These are phyloP conservation scores for Penicillium sp. DNA, from an alignment of 2,329 filamentous ascomycete genomes.

Conservation along the genomic window DNA sequence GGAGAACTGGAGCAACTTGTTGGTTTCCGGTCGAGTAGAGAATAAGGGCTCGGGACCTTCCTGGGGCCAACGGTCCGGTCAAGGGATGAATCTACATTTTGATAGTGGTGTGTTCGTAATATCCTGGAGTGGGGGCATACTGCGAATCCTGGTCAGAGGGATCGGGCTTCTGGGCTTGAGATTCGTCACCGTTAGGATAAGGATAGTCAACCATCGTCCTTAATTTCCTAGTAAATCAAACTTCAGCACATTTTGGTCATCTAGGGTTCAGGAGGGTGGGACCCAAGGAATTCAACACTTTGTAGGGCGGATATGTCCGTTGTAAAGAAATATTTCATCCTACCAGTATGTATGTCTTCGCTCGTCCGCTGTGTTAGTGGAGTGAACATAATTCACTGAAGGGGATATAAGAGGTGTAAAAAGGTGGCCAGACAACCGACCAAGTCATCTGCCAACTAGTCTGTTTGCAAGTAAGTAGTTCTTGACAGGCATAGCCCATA, in stretches of 20 bases:
- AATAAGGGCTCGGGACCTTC: background rate
- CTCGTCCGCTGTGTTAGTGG: background rate
- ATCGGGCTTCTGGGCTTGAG: background rate
- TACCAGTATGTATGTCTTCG: background rate
- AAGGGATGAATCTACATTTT: background rate
- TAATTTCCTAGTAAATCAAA: slow-evolving; percentile 2
- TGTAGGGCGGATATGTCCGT: background rate
- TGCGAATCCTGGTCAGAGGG: background rate
- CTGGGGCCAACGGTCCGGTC: background rate
- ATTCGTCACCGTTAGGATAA: background rate
- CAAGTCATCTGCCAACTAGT: background rate
- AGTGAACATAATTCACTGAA: background rate
- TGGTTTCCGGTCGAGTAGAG: background rate
- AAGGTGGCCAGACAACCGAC: background rate
- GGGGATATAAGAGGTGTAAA: background rate
- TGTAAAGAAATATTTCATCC: background rate
- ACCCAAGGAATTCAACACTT: background rate
- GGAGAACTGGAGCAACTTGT: slow-evolving; percentile 5
- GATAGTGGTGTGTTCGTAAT: background rate
- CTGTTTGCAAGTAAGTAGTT: background rate
- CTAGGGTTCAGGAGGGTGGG: background rate
- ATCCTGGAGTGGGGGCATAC: background rate
- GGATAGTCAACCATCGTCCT: slow-evolving; percentile 2
- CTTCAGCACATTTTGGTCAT: background rate
- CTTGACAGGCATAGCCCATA: background rate